Evolutionary conservation across 1,284 basidiomycete species (phyloP).

Genomic region (Cutaneotrichosporon sp.): DNA sequence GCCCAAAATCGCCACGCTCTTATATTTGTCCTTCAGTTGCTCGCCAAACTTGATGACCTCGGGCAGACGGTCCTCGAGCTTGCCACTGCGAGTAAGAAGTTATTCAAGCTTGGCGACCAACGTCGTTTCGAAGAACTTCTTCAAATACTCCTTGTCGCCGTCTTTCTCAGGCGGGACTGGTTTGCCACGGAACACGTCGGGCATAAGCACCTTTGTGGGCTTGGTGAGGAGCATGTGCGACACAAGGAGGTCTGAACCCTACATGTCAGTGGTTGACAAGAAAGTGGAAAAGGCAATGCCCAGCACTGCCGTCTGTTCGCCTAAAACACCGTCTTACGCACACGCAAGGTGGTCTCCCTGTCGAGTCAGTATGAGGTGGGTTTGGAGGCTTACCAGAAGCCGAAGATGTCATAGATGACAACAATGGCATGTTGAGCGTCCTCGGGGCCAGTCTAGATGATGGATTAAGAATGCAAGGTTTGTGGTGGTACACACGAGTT

Average conservation of each 20-base stretch:
- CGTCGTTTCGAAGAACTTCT: constrained; percentile 39
- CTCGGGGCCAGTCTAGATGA: constrained; percentile 30
- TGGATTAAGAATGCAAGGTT: no score
- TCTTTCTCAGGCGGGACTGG: constrained; percentile 41
- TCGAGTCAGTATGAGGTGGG: background rate
- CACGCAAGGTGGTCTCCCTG: constrained; percentile 40
- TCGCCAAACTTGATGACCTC: constrained; percentile 37
- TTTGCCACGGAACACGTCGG: constrained; percentile 38
- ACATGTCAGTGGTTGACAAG: background rate
- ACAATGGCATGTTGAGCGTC: constrained; percentile 36
- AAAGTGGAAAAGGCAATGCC: background rate
- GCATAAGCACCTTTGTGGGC: constrained; percentile 35
- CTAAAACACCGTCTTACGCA: no score
- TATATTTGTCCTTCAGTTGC: constrained; percentile 22
- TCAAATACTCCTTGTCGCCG: constrained; percentile 34
- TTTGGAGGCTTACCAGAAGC: constrained; percentile 33
- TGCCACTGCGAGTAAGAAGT: constrained; percentile 26
- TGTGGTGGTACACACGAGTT: no score
- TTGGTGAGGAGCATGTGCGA: constrained; percentile 25
- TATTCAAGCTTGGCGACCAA: background rate
- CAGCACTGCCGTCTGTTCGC: no score
- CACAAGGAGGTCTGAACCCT: constrained; percentile 38
- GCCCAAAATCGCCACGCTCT: constrained; percentile 33
- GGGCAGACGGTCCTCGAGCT: constrained; percentile 35
- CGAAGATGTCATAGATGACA: constrained; percentile 44